Percentiles rank a stretch among this genome's conserved stretches.
Conservation (phyloP, 805 yeast genomes). For the Hermanozyma aechmeae region DNA sequence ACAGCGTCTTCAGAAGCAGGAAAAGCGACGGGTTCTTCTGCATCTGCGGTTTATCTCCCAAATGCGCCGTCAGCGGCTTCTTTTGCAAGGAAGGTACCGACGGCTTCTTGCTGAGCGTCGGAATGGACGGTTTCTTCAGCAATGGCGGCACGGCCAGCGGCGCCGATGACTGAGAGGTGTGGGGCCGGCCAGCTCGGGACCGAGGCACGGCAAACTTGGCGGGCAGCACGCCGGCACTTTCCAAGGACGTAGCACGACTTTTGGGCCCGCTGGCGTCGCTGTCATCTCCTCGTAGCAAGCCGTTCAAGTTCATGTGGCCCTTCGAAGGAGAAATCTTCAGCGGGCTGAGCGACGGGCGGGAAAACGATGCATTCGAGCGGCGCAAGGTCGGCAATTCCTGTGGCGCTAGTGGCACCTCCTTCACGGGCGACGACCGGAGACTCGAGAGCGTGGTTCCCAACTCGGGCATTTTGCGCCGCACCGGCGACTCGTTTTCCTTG, state of each 20-base stretch:
- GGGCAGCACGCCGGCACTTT: constrained; percentile 24
- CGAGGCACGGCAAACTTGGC: too few relatives aligned
- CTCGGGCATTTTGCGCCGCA: constrained; percentile 1
- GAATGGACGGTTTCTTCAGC: constrained; percentile 11
- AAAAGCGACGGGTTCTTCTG: constrained; percentile 5
- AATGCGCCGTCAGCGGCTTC: background rate
- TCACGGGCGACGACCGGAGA: constrained; percentile 1
- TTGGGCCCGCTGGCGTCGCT: constrained; percentile 16
- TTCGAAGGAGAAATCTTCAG: constrained; percentile 30
- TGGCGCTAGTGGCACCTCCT: background rate
- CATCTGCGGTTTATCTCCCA: background rate
- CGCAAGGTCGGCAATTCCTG: background rate
- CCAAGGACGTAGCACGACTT: constrained; percentile 19
- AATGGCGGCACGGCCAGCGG: too few relatives aligned
- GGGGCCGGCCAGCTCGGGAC: too few relatives aligned
- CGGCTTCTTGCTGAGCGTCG: constrained; percentile 11
- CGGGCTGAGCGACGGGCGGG: constrained; percentile 1
- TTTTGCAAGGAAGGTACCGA: constrained; percentile 6
- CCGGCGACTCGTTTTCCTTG: constrained; percentile 8
- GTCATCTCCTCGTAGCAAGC: constrained; percentile 15
- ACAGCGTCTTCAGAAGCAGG: constrained; percentile 11
- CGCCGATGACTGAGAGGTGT: too few relatives aligned
- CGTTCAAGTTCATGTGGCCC: constrained; percentile 27
- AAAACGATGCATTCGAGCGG: too few relatives aligned
- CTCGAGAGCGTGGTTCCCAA: background rate